Percentiles rank a stretch among this genome's conserved stretches.
These are phyloP conservation scores for Ramicandelaber brevisporus DNA, from an alignment of 192 early-diverging fungal genomes.

Conservation along the genomic window DNA sequence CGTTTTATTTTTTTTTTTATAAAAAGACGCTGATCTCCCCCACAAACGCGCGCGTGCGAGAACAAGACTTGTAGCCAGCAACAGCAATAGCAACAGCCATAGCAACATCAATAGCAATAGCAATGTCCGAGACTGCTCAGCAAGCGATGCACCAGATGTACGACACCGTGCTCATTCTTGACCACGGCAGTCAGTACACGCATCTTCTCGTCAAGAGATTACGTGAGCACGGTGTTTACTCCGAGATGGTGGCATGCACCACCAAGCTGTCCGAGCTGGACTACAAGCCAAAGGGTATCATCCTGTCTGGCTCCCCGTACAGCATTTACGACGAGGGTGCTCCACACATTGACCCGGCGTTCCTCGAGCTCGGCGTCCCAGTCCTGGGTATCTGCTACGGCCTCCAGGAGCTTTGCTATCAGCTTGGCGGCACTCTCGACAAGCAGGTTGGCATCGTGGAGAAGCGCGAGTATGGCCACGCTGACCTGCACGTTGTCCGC, in stretches of 20 bases:
- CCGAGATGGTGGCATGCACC: conserved; percentile 94
- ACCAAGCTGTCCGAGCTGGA: conserved; percentile 76
- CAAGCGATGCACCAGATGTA: too few species aligned
- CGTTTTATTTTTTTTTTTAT: too few species aligned
- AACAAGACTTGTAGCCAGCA: too few species aligned
- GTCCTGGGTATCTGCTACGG: conserved; percentile 98
- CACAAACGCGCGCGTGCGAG: too few species aligned
- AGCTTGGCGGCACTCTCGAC: conserved; percentile 55
- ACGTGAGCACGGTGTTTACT: conserved; percentile 93
- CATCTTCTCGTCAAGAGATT: conserved; percentile 91
- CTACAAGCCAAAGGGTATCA: conserved; percentile 89
- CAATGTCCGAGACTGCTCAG: too few species aligned
- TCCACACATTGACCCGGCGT: conserved; percentile 76
- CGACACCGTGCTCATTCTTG: conserved; percentile 93
- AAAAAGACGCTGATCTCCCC: too few species aligned
- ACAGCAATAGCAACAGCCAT: too few species aligned
- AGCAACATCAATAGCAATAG: too few species aligned
- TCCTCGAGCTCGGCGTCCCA: conserved; percentile 72
- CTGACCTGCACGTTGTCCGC: conserved; percentile 37
- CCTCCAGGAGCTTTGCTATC: conserved; percentile 85
- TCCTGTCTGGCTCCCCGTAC: conserved; percentile 90
- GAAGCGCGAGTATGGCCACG: conserved; percentile 90
- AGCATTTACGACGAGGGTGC: conserved; percentile 88
- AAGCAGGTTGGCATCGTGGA: conserved; percentile 44
- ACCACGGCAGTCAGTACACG: conserved; percentile 98